Percentiles rank a stretch among this genome's conserved stretches.
Conservation (phyloP, 2,329 filamentous ascomycete genomes). For the Dactylonectria macrodidyma region DNA sequence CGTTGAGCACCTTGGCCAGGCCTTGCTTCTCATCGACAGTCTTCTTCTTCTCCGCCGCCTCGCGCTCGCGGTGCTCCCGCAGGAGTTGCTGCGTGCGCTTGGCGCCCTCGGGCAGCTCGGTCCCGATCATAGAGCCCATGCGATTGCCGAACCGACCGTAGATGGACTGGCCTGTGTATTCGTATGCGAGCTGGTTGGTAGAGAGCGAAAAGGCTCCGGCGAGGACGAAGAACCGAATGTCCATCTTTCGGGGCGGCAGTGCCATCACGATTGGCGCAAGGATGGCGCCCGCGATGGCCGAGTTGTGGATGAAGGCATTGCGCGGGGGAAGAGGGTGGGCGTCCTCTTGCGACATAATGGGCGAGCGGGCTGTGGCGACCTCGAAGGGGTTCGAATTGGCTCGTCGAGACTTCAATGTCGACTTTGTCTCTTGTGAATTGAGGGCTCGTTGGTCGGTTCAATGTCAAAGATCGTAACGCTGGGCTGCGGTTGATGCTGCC, state of each 20-base stretch:
- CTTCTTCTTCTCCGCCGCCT: conserved; percentile 50
- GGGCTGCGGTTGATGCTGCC: conserved; percentile 6
- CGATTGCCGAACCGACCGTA: conserved; percentile 62
- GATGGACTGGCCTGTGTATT: conserved; percentile 70
- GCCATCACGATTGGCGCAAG: conserved; percentile 64
- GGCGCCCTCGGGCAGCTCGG: conserved; percentile 71
- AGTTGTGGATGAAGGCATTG: conserved; percentile 61
- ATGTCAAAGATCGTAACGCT: conserved; percentile 6
- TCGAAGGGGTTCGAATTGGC: conserved; percentile 12
- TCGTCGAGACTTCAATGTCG: neutral
- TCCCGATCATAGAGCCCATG: conserved; percentile 61
- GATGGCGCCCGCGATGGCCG: conserved; percentile 64
- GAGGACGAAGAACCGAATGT: conserved; percentile 66
- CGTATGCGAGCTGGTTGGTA: conserved; percentile 69
- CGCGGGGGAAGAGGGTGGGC: conserved; percentile 50
- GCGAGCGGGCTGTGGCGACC: neutral
- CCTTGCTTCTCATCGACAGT: conserved; percentile 51
- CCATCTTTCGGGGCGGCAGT: conserved; percentile 66
- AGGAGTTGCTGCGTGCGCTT: conserved; percentile 63
- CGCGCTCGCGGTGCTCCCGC: conserved; percentile 61
- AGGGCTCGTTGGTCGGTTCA: conserved; percentile 12
- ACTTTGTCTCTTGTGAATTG: neutral
- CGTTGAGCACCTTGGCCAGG: conserved; percentile 56
- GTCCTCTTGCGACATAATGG: conserved; percentile 49
- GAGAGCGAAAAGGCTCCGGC: conserved; percentile 65